Percentiles rank a stretch among this genome's conserved stretches.
Conservation (phyloP, 2,329 filamentous ascomycete genomes). For the Fusarium sterilihyphosum region DNA sequence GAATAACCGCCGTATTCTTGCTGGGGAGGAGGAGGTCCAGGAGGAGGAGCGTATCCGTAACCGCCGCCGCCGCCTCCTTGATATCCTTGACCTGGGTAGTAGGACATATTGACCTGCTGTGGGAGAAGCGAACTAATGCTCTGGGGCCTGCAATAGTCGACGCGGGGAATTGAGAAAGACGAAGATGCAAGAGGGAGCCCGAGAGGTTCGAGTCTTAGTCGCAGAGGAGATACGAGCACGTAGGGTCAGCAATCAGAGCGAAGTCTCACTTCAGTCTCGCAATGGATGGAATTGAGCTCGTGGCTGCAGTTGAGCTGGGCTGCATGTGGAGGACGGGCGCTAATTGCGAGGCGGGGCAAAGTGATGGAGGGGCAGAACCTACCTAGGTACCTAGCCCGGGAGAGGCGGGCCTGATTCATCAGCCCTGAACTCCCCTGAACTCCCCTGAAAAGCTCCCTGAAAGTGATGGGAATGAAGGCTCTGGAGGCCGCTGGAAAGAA, state of each 20-base stretch:
- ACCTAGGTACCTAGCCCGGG: background rate
- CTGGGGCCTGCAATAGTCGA: background rate
- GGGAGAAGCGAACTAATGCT: slow-evolving; percentile 3
- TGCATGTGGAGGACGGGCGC: slow-evolving; percentile 21
- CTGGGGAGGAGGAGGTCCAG: slow-evolving; percentile 42
- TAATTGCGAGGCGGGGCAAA: slow-evolving; percentile 22
- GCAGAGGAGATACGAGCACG: slow-evolving; percentile 11
- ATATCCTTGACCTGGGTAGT: slow-evolving; percentile 55
- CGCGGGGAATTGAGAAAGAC: background rate
- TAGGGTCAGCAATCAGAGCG: slow-evolving; percentile 10
- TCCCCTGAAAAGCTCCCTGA: slow-evolving; percentile 17
- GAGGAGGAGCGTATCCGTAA: slow-evolving; percentile 42
- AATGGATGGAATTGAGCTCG: background rate
- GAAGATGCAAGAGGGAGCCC: slow-evolving; percentile 21
- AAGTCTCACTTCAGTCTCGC: slow-evolving; percentile 10
- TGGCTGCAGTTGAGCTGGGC: background rate
- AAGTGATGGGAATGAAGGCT: background rate
- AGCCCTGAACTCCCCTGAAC: slow-evolving; percentile 7
- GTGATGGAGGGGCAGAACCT: slow-evolving; percentile 12
- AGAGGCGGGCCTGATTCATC: slow-evolving; percentile 10
- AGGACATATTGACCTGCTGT: slow-evolving; percentile 47
- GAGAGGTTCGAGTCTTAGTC: background rate
- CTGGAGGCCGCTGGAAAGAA: slow-evolving; percentile 30
- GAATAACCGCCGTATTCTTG: slow-evolving; percentile 30
- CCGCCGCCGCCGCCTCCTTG: slow-evolving; percentile 52